Base-by-base conservation (phyloP, 257 asterid species). In the Gentiana dahurica region DNA sequence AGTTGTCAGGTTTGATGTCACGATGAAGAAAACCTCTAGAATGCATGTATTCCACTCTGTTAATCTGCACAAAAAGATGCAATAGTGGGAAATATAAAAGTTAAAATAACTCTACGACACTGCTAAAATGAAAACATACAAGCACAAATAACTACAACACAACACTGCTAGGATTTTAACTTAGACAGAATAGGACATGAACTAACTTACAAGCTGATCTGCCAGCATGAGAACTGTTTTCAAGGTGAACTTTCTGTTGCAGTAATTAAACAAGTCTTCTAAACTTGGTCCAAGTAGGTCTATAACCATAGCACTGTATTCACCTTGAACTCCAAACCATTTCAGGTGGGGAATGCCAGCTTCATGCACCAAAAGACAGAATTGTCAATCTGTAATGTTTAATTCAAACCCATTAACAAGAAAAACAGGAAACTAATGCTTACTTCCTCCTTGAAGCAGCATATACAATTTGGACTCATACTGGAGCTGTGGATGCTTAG, bases 371-470 rank as follows among this genome's bases (percentile, higher is more conserved):
- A 62, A 73, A 63, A 46, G 5, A 66, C 36, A 50, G 39, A 47
- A 57, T 65, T 6, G 53, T 63, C 49, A 59, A 66, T 51, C 54
- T 60, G 47, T 34, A 34, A 53, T 35, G 43, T 11, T 37, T 32
- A 67, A 38, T 54, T 43, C 46, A 41, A 4, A 57, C 62, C 52
- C n/a, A 61, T 53, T 50, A 8, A 9, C 10, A 33, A 6, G 36
- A 35, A 46, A 15, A 34, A 59, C 59, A 43, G 24, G 49, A 45
- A 56, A 39, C 10, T 45, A 45, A 64, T 34, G 71, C 95, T 82
- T 76, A 88, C 96, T 81, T 82, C 95, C 96, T 55, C 96, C 96
- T 61, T 86, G 96, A 59, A 88, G 95, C 67, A 85, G 90, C 88
- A 81, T 74, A 67, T 88, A 88, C 68, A 88, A 65, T 78, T 85